phyloP scores from a whole-genome alignment of 371 early-diverging fungal species.

The Circinella minor region DNA sequence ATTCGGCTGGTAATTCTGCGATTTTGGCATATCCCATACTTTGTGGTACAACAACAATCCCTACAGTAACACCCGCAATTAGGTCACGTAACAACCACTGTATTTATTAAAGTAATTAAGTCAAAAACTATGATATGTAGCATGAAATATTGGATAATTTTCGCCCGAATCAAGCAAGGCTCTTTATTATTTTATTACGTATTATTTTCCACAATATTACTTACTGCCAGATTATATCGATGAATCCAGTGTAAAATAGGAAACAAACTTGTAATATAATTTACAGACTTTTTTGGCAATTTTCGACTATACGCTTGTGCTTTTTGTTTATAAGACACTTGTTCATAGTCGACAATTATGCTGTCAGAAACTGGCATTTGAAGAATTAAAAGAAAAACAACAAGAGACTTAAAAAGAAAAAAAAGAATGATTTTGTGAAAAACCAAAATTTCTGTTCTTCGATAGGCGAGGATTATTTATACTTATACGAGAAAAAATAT shows the following conservation, averaged over 20 bases:
- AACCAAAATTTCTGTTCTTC: no score
- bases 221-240: slow-evolving; percentile 64
- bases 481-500: no score
- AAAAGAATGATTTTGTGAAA: background rate
- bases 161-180: background rate
- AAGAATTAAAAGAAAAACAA: background rate
- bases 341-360: slow-evolving; percentile 48
- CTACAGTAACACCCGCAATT: slow-evolving; percentile 88
- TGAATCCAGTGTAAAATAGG: slow-evolving; percentile 77
- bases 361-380: slow-evolving; percentile 8
- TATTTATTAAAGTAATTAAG: background rate
- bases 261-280: slow-evolving; percentile 49
- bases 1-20: slow-evolving; percentile 78
- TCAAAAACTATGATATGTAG: background rate
- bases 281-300: slow-evolving; percentile 33
- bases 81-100: slow-evolving; percentile 83
- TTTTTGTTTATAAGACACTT: slow-evolving; percentile 25
- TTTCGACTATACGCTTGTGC: slow-evolving; percentile 26
- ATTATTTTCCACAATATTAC: background rate
- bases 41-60: slow-evolving; percentile 86
- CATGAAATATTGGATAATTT: background rate
- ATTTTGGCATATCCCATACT: slow-evolving; percentile 87
- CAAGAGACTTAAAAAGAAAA: background rate
- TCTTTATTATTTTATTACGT: background rate
- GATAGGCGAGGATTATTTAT: background rate